A percentile compares a stretch with the other conserved stretches of the same genome.
Evolutionary conservation across 2,329 filamentous ascomycete genomes (phyloP).

Genomic region (Scedosporium boydii): DNA sequence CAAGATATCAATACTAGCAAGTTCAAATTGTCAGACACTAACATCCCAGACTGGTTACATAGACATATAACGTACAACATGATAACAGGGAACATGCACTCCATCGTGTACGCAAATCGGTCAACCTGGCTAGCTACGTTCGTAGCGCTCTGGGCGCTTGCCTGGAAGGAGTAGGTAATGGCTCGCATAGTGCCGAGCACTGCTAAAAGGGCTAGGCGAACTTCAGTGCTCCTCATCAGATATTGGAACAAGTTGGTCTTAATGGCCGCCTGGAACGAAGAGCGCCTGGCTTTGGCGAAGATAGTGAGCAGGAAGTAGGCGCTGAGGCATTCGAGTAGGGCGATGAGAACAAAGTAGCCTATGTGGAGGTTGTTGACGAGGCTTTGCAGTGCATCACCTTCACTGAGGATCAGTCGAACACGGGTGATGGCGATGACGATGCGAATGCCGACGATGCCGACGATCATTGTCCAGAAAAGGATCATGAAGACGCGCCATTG

Average conservation of each 20-base stretch:
- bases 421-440: conserved; percentile 24
- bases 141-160: conserved; percentile 24
- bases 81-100: conserved; percentile 31
- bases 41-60: not conserved
- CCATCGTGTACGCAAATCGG: conserved; percentile 29
- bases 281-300: conserved; percentile 22
- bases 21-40: not conserved
- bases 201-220: conserved; percentile 26
- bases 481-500: conserved; percentile 32
- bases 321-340: conserved; percentile 28
- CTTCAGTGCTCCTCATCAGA: conserved; percentile 29
- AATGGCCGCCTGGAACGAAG: conserved; percentile 19
- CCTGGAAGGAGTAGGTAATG: conserved; percentile 30
- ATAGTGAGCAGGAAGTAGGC: conserved; percentile 28
- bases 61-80: conserved; percentile 23
- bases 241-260: conserved; percentile 25
- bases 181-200: conserved; percentile 28
- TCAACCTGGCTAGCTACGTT: conserved; percentile 27
- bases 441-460: conserved; percentile 40
- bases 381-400: conserved; percentile 14
- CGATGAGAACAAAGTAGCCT: conserved; percentile 30
- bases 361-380: conserved; percentile 29
- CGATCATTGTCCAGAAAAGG: conserved; percentile 48
- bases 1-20: conserved; percentile 21
- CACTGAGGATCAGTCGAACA: conserved; percentile 18